These are phyloP conservation scores for Chaetomidium leptoderma DNA, from an alignment of 495 filamentous ascomycete genomes.

Conservation along the genomic window DNA sequence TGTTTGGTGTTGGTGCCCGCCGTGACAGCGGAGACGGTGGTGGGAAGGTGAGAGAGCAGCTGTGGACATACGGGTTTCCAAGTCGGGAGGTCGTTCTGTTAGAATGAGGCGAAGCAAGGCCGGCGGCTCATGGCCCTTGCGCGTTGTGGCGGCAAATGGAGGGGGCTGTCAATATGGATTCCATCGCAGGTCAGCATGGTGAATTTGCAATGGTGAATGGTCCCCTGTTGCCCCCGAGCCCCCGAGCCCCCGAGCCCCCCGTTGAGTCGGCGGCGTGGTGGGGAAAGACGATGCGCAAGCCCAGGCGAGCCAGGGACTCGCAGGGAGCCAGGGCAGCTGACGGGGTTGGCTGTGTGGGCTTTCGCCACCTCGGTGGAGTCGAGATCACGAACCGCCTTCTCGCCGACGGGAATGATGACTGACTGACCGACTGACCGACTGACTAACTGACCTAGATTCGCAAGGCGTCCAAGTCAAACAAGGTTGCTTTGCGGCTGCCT, in stretches of 20 bases:
- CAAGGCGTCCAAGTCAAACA: conserved; percentile 1
- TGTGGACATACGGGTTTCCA: conserved; percentile 21
- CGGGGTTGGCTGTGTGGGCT: conserved; percentile 16
- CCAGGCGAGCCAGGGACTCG: too few species aligned
- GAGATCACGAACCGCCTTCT: conserved; percentile 6
- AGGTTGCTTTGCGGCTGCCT: not conserved
- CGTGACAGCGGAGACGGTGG: conserved; percentile 1
- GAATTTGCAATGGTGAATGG: conserved; percentile 5
- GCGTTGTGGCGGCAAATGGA: conserved; percentile 29
- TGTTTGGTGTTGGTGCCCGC: conserved; percentile 3
- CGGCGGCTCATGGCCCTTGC: conserved; percentile 29
- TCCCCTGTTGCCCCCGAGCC: too few species aligned
- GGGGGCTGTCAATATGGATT: conserved; percentile 10
- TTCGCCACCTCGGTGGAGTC: conserved; percentile 21
- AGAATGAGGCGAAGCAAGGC: conserved; percentile 23
- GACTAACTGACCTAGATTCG: conserved; percentile 3
- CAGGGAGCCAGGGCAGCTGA: too few species aligned
- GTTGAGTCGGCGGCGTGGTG: conserved; percentile 1
- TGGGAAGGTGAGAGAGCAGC: conserved; percentile 1
- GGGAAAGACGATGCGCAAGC: conserved; percentile 8
- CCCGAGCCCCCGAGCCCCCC: too few species aligned
- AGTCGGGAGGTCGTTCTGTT: conserved; percentile 2
- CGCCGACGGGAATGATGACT: not conserved
- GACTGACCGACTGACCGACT: not conserved
- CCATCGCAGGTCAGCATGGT: conserved; percentile 5